These are phyloP conservation scores for Macadamia integrifolia DNA, from an alignment of 164 flowering plant species.

Conservation along the genomic window DNA sequence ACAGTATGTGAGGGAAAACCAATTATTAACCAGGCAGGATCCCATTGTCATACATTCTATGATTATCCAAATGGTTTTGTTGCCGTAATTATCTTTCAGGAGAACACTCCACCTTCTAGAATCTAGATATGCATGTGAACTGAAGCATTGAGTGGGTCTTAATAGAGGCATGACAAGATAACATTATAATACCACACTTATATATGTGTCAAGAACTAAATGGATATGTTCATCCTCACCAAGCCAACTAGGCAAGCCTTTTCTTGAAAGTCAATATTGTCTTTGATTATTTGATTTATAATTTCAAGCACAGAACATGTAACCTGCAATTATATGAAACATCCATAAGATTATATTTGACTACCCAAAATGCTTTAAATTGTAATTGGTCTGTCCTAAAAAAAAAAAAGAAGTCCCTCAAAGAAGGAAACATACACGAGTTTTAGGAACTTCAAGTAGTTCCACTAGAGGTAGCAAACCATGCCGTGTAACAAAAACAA, in stretches of 20 bases:
- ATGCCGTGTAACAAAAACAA: constrained; percentile 78
- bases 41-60: too few relatives aligned
- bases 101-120: too few relatives aligned
- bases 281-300: constrained; percentile 80
- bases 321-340: constrained; percentile 47
- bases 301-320: constrained; percentile 90
- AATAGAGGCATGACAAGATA: not conserved
- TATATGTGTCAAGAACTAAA: not conserved
- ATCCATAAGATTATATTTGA: not conserved
- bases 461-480: constrained; percentile 92
- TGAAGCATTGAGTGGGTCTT: not conserved
- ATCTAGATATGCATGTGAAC: too few relatives aligned
- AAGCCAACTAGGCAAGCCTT: constrained; percentile 97
- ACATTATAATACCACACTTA: not conserved
- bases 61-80: not conserved
- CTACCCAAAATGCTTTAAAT: not conserved
- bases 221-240: constrained; percentile 43
- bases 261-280: constrained; percentile 81
- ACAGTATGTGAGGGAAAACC: too few relatives aligned
- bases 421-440: constrained; percentile 52
- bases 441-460: constrained; percentile 76
- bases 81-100: too few relatives aligned
- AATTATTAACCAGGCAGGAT: too few relatives aligned
- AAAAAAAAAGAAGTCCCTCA: not conserved
- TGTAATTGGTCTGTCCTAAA: not conserved